Evolutionary conservation across 441 rosid genomes (phyloP).

Genomic region (Gossypium davidsonii): DNA sequence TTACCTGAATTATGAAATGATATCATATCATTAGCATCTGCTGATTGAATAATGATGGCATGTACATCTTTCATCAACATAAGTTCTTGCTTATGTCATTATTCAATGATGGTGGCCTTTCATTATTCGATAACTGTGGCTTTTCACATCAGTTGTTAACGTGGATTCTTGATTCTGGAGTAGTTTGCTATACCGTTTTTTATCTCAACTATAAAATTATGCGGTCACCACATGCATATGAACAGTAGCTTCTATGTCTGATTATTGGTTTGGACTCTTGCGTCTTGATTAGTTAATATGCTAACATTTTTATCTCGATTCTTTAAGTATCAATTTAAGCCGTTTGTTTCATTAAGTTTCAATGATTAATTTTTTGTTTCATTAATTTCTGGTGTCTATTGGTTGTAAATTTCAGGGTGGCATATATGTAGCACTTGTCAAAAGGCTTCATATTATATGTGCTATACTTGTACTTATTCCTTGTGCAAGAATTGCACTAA

Average conservation of each 20-base stretch:
- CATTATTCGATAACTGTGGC: neutral
- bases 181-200: neutral
- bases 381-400: slow-evolving; percentile 8
- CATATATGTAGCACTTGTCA: slow-evolving; percentile 89
- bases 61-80: neutral
- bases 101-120: neutral
- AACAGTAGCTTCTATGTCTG: neutral
- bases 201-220: neutral
- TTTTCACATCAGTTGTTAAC: neutral
- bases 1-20: neutral
- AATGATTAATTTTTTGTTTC: slow-evolving; percentile 3
- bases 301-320: neutral
- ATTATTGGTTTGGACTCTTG: neutral
- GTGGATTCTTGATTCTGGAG: neutral
- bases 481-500: slow-evolving; percentile 85
- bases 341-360: neutral
- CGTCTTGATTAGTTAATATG: neutral
- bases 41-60: neutral
- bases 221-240: neutral
- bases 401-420: slow-evolving; percentile 70
- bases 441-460: slow-evolving; percentile 80
- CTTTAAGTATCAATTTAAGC: neutral
- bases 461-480: slow-evolving; percentile 97
- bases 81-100: neutral
- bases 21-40: neutral